Percentiles rank a stretch among this genome's conserved stretches.
Conservation (phyloP, 2,329 filamentous ascomycete genomes). For the Hymenotorrendiella dingleyae region DNA sequence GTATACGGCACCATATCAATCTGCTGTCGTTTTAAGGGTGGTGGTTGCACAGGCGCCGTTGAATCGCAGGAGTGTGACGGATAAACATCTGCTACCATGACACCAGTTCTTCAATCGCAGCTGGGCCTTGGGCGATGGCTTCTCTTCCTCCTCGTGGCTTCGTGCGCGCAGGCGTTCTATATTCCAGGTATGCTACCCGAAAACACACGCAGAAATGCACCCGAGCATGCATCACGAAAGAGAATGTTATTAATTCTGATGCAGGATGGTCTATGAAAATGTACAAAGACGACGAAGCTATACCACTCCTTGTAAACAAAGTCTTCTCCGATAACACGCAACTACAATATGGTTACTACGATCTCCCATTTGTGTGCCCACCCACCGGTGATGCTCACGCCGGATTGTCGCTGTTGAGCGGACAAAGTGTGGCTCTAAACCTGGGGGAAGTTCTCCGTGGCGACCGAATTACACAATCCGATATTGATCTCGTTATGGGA, state of each 20-base stretch:
- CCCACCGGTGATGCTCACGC: constrained; percentile 62
- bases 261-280: constrained; percentile 77
- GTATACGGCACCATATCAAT: no score
- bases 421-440: constrained; percentile 74
- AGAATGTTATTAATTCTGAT: background rate
- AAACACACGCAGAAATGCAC: background rate
- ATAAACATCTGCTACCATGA: constrained; percentile 18
- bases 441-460: constrained; percentile 82
- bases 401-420: constrained; percentile 65
- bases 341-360: constrained; percentile 86
- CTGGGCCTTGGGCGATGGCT: constrained; percentile 37
- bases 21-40: no score
- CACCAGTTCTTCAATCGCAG: constrained; percentile 25
- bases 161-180: constrained; percentile 65
- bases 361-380: constrained; percentile 81
- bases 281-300: constrained; percentile 68
- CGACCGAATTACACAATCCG: constrained; percentile 77
- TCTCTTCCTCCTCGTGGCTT: constrained; percentile 40
- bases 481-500: constrained; percentile 74
- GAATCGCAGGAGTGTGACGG: constrained; percentile 4
- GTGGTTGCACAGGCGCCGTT: background rate
- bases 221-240: background rate
- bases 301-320: constrained; percentile 87
- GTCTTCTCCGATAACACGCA: constrained; percentile 85
- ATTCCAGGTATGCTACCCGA: constrained; percentile 63